Percentiles rank a stretch among this genome's conserved stretches.
These are phyloP conservation scores for Atkinsonella hypoxylon DNA, from an alignment of 2,329 filamentous ascomycete genomes.

Conservation along the genomic window DNA sequence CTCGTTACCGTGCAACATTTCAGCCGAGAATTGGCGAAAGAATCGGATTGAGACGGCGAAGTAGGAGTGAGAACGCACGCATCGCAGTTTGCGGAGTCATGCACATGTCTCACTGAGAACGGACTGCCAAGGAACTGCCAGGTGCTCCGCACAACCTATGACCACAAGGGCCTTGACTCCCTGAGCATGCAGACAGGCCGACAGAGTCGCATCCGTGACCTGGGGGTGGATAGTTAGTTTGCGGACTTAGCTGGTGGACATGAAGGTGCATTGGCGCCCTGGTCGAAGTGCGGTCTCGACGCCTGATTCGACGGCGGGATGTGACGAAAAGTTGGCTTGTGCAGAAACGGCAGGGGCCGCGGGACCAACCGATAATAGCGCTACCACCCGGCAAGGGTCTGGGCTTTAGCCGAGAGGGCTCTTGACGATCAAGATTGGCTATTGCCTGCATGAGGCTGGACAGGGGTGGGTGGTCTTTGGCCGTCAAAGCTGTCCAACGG, in stretches of 20 bases:
- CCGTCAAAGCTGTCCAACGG: constrained; percentile 6
- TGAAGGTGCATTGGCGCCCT: constrained; percentile 1
- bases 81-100: no score
- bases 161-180: no score
- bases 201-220: constrained; percentile 6
- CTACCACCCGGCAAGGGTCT: constrained; percentile 17
- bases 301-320: constrained; percentile 16
- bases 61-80: no score
- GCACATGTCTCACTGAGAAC: no score
- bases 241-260: no score
- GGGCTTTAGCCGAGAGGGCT: constrained; percentile 13
- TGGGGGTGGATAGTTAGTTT: constrained; percentile 2
- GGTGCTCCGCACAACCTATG: no score
- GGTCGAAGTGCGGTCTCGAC: neutral
- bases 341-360: constrained; percentile 33
- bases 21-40: no score
- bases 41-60: no score
- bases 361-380: constrained; percentile 34
- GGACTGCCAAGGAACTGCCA: no score
- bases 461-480: constrained; percentile 7
- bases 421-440: constrained; percentile 30
- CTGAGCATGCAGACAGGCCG: no score
- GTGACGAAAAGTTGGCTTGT: constrained; percentile 33
- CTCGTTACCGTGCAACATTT: no score
- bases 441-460: constrained; percentile 18